Percentiles rank a stretch among this genome's conserved stretches.
phyloP scores from a whole-genome alignment of 805 yeast genomes.

The Wickerhamomyces alni region DNA sequence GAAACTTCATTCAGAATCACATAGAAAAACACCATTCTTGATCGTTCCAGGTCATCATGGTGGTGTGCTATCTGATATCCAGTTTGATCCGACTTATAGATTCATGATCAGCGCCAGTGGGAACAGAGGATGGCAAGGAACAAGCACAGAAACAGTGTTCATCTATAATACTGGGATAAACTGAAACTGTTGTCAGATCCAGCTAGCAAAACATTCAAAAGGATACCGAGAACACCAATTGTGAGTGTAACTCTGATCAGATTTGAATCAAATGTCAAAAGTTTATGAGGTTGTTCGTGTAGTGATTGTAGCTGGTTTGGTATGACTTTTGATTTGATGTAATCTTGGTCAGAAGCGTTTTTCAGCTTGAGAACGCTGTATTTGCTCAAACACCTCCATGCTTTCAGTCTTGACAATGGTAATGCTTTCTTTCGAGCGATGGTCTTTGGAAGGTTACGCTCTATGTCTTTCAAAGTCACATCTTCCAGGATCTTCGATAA shows the following conservation, averaged over 20 bases:
- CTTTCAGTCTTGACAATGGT: slow-evolving; percentile 5
- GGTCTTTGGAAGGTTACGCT: not conserved
- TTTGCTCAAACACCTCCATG: slow-evolving; percentile 15
- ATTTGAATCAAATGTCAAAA: not conserved
- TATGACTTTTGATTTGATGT: not conserved
- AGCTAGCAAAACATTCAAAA: slow-evolving; percentile 5
- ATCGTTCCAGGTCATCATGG: slow-evolving; percentile 98
- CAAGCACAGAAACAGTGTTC: slow-evolving; percentile 71
- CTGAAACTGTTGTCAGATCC: not conserved
- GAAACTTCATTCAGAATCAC: slow-evolving; percentile 33
- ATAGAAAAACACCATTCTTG: slow-evolving; percentile 56
- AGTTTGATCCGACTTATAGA: slow-evolving; percentile 81
- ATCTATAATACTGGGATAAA: slow-evolving; percentile 66
- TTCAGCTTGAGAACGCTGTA: slow-evolving; percentile 25
- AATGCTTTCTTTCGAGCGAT: slow-evolving; percentile 20
- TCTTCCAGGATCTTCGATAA: slow-evolving; percentile 23
- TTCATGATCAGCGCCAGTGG: slow-evolving; percentile 91
- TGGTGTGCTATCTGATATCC: slow-evolving; percentile 70
- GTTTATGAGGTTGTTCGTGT: not conserved
- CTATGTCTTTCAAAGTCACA: slow-evolving; percentile 19
- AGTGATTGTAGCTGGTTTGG: not conserved
- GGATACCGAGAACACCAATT: slow-evolving; percentile 9
- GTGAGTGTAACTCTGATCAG: slow-evolving; percentile 9
- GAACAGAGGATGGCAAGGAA: slow-evolving; percentile 91
- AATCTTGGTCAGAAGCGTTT: not conserved